These are phyloP conservation scores for Paraglomus occultum DNA, from an alignment of 192 early-diverging fungal genomes.

Conservation along the genomic window DNA sequence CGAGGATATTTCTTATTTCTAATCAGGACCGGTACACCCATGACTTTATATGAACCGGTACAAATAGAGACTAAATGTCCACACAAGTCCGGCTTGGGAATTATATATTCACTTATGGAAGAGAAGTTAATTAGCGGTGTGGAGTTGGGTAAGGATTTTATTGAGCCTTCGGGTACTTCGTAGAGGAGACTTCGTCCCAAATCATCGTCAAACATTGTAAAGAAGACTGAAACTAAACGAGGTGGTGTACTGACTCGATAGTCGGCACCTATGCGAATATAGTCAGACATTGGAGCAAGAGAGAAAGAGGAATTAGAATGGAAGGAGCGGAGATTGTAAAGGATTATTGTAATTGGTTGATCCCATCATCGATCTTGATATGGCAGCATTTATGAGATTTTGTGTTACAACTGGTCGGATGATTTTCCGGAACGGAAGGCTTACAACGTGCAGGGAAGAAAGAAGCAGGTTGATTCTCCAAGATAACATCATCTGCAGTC, in stretches of 20 bases:
- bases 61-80: conserved; percentile 72
- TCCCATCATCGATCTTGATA: no score
- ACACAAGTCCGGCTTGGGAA: conserved; percentile 78
- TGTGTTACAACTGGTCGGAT: no score
- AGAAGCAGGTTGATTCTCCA: no score
- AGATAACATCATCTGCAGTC: no score
- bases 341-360: no score
- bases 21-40: conserved; percentile 77
- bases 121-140: conserved; percentile 70
- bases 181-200: conserved; percentile 75
- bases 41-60: conserved; percentile 65
- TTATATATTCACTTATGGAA: conserved; percentile 76
- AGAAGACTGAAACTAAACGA: conserved; percentile 74
- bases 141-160: conserved; percentile 33
- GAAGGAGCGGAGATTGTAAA: no score
- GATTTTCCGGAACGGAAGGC: no score
- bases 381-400: no score
- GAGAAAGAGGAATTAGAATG: background rate
- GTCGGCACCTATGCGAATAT: conserved; percentile 19
- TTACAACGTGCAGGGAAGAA: no score
- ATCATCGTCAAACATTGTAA: conserved; percentile 71
- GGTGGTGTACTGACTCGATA: conserved; percentile 41
- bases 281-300: conserved; percentile 17
- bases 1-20: conserved; percentile 64
- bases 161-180: conserved; percentile 75